Evolutionary conservation across 2,329 filamentous ascomycete genomes (phyloP), one percentile per base, ranked within the genome.

Genomic region (Aspergillus amoenus): DNA sequence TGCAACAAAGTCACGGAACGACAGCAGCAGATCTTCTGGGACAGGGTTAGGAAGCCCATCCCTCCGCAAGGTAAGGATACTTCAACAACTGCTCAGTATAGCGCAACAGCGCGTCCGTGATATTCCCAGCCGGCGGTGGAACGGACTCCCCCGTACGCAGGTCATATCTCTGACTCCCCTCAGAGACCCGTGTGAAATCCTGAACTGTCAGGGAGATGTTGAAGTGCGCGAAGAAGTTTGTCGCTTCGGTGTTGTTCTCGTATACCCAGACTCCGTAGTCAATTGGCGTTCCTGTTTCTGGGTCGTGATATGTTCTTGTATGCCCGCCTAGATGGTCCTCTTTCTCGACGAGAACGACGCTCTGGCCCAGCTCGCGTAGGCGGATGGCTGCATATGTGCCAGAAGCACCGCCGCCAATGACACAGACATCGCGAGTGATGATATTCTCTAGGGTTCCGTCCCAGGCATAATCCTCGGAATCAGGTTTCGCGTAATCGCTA

Each of bases 241-340:
- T 47, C 3, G 58, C 56, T 8, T 63, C 59, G 5, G 60, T 50
- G 7, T 57, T 64, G 47, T 70, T 62, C 40, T 62, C 58, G 42
- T 61, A 71, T 12, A 59, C 57, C n/a, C 62, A 53, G 4, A 73
- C 69, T 5, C 71, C 70, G 41, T 66, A 68, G 52, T 72, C 68
- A 13, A 72, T 57, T 9, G 61, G 53, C 2, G 51, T 43, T 7
- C 52, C 55, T 4, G 60, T 27, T 9, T 2, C 27, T 30, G 27
- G 9, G 44, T 70, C 64, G 13, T 53, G 57, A 46, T 65, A 68
- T 5, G 70, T 70, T 18, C 66, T 56, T 1, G 64, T 65, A 43
- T 70, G 66, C 2, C 70, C 68, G 2, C 70, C 70, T 2, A 74
- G 58, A 13, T 56, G 42, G 24, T 61, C 55, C 6, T 64, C 56